Evolutionary conservation across 2,329 filamentous ascomycete species (phyloP).

Genomic region (Aspergillus hiratsukae): DNA sequence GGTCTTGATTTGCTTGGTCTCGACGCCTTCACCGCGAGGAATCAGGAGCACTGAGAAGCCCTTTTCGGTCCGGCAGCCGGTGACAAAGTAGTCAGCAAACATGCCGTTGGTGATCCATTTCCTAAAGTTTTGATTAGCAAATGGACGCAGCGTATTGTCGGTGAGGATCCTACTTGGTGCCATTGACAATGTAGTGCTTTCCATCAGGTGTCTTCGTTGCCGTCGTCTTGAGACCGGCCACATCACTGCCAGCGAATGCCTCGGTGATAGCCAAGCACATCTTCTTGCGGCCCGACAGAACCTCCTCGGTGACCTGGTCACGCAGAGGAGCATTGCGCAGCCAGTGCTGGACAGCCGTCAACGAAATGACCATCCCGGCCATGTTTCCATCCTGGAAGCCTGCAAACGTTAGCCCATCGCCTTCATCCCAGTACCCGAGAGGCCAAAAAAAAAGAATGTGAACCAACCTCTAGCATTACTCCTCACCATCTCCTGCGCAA

Average conservation of each 20-base stretch:
- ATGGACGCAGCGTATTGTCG: not conserved
- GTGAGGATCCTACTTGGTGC: too few relatives aligned
- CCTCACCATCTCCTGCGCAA: conserved; percentile 67
- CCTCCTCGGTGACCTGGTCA: conserved; percentile 64
- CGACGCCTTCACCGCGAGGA: conserved; percentile 64
- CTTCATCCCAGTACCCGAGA: not conserved
- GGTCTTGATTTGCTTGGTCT: conserved; percentile 60
- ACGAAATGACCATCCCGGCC: conserved; percentile 77
- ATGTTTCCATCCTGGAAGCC: conserved; percentile 82
- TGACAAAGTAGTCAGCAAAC: conserved; percentile 79
- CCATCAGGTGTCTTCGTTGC: conserved; percentile 72
- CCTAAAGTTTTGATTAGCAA: conserved; percentile 44
- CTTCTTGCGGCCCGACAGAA: conserved; percentile 77
- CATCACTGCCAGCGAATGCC: conserved; percentile 80
- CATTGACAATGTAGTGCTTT: conserved; percentile 60
- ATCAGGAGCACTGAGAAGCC: conserved; percentile 74
- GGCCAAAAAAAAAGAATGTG: too few relatives aligned
- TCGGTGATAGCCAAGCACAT: conserved; percentile 85
- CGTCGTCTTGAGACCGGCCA: conserved; percentile 73
- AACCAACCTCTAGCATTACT: conserved; percentile 58
- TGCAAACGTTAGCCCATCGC: conserved; percentile 6
- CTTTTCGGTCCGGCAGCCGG: conserved; percentile 72
- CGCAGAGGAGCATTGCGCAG: conserved; percentile 63
- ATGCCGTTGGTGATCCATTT: conserved; percentile 85
- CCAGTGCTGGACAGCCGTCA: conserved; percentile 78